Base-by-base conservation (phyloP, 306 rosid species). In the Myrica gale region DNA sequence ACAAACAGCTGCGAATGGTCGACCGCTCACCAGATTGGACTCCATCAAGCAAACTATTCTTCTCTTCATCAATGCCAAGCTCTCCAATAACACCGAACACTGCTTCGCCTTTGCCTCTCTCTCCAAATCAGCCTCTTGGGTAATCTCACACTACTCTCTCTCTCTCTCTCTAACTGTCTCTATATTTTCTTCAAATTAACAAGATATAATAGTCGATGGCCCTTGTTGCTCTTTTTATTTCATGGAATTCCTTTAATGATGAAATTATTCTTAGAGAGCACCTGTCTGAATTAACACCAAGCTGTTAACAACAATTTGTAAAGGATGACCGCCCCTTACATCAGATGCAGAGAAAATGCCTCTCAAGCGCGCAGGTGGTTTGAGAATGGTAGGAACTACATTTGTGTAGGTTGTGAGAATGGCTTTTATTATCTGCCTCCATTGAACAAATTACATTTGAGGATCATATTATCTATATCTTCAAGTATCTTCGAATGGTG, bases 1-100 rank as follows among this genome's bases (percentile, higher is more conserved):
- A 90, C 84, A 90, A 81, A 80, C 99, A 92, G 75, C 79, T 96
- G 89, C 91, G 91, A 88, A 88, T 61, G 98, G 98, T 1, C 90
- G 97, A 68, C 81, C 98, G 10, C 65, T 90, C 72, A 90, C 98
- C 57, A 87, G 97, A 37, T 83, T 92, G 88, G 98, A 95, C 19
- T 85, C 96, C 39, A 85, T 95, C 68, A 92, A 88, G 76, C 98
- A 95, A 85, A 88, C 96, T 45, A 85, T 95, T 75, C 70, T 89
- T 69, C 90, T 92, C 80, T 95, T 95, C 85, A 80, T 87, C 75
- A 75, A 92, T 68, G 86, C 97, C 78, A 92, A 92, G 78, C 96
- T 90, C 82, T 86, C 97, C 80, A 92, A 92, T 80, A 92, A 92
- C 45, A 88, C 97, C n/a, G 89, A 92, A 7, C 96, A 95, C 73